Conservation (phyloP, 2,329 filamentous ascomycete genomes). For the Xylariaceae sp. region DNA sequence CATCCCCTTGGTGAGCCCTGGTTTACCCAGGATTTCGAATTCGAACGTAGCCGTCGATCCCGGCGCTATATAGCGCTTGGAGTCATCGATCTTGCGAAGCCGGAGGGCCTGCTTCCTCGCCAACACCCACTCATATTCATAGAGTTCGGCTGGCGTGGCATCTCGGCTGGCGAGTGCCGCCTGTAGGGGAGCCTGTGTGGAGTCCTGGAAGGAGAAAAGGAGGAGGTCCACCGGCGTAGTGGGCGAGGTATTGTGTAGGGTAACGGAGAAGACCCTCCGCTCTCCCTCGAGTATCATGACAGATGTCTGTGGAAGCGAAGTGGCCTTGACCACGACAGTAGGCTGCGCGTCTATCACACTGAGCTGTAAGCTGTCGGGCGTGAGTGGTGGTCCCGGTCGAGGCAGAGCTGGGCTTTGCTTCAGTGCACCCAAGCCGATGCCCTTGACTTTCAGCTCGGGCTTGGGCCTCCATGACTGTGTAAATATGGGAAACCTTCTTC, state of each 20-base stretch:
- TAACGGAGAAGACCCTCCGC: constrained; percentile 68
- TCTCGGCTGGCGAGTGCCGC: constrained; percentile 70
- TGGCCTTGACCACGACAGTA: constrained; percentile 66
- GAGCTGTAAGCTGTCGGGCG: constrained; percentile 51
- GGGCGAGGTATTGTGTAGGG: constrained; percentile 69
- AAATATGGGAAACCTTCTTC: constrained; percentile 81
- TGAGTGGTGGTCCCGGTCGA: constrained; percentile 39
- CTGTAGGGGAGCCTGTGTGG: constrained; percentile 72
- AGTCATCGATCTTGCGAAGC: constrained; percentile 44
- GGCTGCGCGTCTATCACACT: constrained; percentile 79
- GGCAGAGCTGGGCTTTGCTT: constrained; percentile 38
- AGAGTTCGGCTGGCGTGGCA: constrained; percentile 70
- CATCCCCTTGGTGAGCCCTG: constrained; percentile 71
- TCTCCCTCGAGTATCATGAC: constrained; percentile 94
- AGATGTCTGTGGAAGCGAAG: constrained; percentile 74
- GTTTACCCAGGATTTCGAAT: constrained; percentile 80
- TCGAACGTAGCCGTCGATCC: constrained; percentile 66
- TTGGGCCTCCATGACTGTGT: constrained; percentile 67
- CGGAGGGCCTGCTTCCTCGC: constrained; percentile 67
- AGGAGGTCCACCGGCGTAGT: constrained; percentile 74
- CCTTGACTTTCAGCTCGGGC: constrained; percentile 68
- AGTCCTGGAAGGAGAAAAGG: constrained; percentile 84
- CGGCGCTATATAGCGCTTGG: constrained; percentile 58
- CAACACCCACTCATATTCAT: constrained; percentile 79
- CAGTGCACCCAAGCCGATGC: constrained; percentile 59